These are phyloP conservation scores for Globisporangium splendens DNA, from an alignment of 352 stramenopile genomes.

Conservation along the genomic window DNA sequence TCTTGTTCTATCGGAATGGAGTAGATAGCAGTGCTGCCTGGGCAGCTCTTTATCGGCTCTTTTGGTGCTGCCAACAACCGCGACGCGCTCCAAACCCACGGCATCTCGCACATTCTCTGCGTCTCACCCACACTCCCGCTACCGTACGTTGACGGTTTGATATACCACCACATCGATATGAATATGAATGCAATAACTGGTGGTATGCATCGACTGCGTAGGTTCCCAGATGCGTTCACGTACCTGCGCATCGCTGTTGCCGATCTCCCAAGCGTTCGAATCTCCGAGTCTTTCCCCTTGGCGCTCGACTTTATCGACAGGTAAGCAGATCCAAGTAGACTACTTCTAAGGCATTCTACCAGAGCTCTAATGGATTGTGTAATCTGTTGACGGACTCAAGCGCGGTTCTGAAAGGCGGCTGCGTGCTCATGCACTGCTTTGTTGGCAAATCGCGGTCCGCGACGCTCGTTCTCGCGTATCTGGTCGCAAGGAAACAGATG, in stretches of 20 bases:
- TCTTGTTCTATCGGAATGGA: too few species aligned
- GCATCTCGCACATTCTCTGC: constrained; percentile 63
- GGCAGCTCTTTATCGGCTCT: constrained; percentile 60
- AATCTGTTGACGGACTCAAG: constrained; percentile 24
- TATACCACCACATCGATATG: too few species aligned
- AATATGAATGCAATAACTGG: background rate
- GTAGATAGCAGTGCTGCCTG: constrained; percentile 17
- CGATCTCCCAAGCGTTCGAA: constrained; percentile 34
- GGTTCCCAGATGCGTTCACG: constrained; percentile 44
- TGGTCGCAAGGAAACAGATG: constrained; percentile 40
- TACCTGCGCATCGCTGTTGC: constrained; percentile 54
- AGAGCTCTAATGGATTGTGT: background rate
- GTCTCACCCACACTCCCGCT: constrained; percentile 39
- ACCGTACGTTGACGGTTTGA: constrained; percentile 6
- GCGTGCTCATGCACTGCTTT: constrained; percentile 77
- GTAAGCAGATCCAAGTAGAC: constrained; percentile 23
- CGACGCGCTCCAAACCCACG: constrained; percentile 24
- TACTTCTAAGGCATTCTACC: background rate
- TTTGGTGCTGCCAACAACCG: constrained; percentile 60
- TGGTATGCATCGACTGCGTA: constrained; percentile 3
- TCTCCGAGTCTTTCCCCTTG: constrained; percentile 40
- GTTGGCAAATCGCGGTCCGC: constrained; percentile 65
- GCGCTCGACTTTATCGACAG: constrained; percentile 60
- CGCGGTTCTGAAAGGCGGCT: constrained; percentile 32
- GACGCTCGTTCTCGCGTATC: constrained; percentile 61